Conservation (phyloP, 208 protist genomes). For the Angomonas ambiguus region DNA sequence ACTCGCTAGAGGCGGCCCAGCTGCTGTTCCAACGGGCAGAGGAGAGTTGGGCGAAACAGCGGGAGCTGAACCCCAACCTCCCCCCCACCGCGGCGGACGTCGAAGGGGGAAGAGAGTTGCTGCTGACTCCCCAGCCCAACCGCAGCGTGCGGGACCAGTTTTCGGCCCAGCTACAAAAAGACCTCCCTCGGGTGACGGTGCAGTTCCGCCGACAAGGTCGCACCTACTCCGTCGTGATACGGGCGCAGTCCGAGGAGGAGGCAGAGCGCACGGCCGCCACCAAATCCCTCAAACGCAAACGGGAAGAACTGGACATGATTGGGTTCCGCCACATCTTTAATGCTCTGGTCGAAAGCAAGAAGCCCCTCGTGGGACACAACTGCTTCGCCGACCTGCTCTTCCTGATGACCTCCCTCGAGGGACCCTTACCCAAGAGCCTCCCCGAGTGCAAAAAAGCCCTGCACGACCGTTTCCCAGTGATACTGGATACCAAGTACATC, state of each 20-base stretch:
- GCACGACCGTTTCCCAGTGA: constrained; percentile 43
- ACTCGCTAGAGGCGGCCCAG: constrained; percentile 18
- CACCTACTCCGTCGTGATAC: constrained; percentile 26
- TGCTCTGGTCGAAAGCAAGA: constrained; percentile 47
- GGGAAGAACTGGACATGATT: constrained; percentile 42
- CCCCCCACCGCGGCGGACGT: constrained; percentile 4
- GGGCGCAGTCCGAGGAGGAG: constrained; percentile 33
- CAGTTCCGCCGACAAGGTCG: constrained; percentile 33
- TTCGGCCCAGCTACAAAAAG: constrained; percentile 14
- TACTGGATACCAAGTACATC: constrained; percentile 69
- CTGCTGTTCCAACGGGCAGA: constrained; percentile 28
- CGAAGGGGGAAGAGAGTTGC: constrained; percentile 29
- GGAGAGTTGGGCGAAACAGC: constrained; percentile 6
- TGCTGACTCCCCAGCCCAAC: constrained; percentile 34
- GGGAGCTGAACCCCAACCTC: constrained; percentile 1
- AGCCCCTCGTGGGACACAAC: constrained; percentile 79
- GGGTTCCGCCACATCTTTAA: constrained; percentile 67
- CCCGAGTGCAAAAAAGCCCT: constrained; percentile 39
- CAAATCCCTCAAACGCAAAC: constrained; percentile 17
- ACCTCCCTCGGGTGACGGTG: constrained; percentile 29
- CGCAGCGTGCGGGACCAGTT: constrained; percentile 40
- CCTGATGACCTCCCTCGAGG: constrained; percentile 42
- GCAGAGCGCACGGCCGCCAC: constrained; percentile 13
- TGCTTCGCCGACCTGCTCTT: constrained; percentile 78
- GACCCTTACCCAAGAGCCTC: constrained; percentile 35